Evolutionary conservation across 2,329 filamentous ascomycete genomes (phyloP), one percentile per base, ranked within the genome.

Genomic region (Talaromyces sp.): DNA sequence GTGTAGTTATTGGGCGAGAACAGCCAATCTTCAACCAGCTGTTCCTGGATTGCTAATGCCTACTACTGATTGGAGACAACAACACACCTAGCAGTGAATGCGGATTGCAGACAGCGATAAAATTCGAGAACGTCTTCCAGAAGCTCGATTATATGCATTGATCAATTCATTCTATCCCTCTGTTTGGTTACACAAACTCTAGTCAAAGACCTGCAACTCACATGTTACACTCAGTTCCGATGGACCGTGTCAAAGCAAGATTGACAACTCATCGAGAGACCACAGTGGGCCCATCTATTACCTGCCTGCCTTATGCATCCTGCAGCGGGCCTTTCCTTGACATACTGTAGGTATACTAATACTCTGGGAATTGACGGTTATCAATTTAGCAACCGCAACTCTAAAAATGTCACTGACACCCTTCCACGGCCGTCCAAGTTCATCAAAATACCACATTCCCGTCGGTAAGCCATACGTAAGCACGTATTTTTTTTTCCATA

Each of bases 1-100:
- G 34, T 62, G 31, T 58, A 36, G 34, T 36, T 36, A 65, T 61
- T 61, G 49, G 58, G 38, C 49, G 17, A 13, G 31, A 43, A 49
- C 29, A 27, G 38, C 64, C 64, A 62, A 65, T 65, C 49, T 40
- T 47, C 17, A 17, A 8, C 19, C 31, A 56, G 29, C 51, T 65
- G 58, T 65, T 62, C 64, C 64, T 65, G 64, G 27, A 65, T 61
- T 29, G 25, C n/a, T 17, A 25, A 15, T 19, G 10, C n/a, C 29
- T 17, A 22, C 31, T 36, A 15, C 8, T 56, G 5, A 34, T 56
- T 56, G 51, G 15, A 17, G 13, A 31, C 25, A 31, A 47, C 29
- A 40, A 29, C 58, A n/a, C 47, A 29, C 51, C 56, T 38, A 13
- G 25, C 29, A 36, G 13, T 49, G 3, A 36, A 40, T 53, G 13